A percentile compares a stretch with the other conserved stretches of the same genome.
Evolutionary conservation across 306 rosid species (phyloP).

Genomic region (Leucaena leucocephala): DNA sequence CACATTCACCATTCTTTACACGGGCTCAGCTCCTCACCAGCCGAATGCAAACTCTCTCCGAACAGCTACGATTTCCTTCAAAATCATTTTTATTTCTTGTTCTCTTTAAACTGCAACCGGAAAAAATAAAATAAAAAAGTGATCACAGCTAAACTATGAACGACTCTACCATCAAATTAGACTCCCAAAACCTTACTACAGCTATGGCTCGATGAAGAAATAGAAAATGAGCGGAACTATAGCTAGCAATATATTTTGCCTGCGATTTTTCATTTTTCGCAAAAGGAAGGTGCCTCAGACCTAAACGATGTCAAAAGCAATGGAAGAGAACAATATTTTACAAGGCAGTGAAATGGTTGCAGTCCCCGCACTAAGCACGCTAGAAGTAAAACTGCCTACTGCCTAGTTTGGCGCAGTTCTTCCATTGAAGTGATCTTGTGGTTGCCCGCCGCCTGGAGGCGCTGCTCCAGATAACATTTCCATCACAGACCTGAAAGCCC

Average conservation of each 20-base stretch:
- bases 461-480: constrained; percentile 66
- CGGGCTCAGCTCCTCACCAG: not conserved
- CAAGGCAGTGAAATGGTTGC: constrained; percentile 22
- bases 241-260: not conserved
- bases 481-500: constrained; percentile 70
- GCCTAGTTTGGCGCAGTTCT: constrained; percentile 62
- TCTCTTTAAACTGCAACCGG: not conserved
- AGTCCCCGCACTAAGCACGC: constrained; percentile 20
- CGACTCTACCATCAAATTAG: too few relatives aligned
- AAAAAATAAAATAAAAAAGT: too few relatives aligned
- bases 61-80: not conserved
- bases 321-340: not conserved
- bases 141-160: too few relatives aligned
- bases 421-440: constrained; percentile 51
- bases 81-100: not conserved
- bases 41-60: not conserved
- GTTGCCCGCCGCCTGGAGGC: constrained; percentile 47
- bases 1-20: too few relatives aligned
- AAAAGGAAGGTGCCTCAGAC: not conserved
- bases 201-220: too few relatives aligned
- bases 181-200: too few relatives aligned
- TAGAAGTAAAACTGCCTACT: not conserved
- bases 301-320: not conserved
- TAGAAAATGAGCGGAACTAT: too few relatives aligned
- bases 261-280: not conserved